Conservation (phyloP, 2,329 filamentous ascomycete genomes). For the Pseudocercospora macadamiae region DNA sequence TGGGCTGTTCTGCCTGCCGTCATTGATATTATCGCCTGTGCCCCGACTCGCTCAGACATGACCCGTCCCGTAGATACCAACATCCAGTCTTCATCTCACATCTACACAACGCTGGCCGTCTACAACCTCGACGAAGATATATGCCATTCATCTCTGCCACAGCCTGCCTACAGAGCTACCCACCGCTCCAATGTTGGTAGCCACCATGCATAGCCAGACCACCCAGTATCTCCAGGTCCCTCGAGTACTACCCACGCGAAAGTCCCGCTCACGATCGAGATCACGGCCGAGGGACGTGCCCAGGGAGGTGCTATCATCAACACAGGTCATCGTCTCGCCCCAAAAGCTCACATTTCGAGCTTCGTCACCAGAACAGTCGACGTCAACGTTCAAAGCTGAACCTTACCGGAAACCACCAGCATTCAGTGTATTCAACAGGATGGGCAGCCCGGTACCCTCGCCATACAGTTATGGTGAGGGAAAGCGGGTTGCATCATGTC, state of each 20-base stretch:
- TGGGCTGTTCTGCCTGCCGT: neutral
- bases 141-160: slow-evolving; percentile 5
- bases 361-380: slow-evolving; percentile 19
- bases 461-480: slow-evolving; percentile 22
- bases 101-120: no score
- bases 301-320: slow-evolving; percentile 28
- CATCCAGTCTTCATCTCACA: neutral
- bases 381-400: slow-evolving; percentile 25
- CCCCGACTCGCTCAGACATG: slow-evolving; percentile 1
- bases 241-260: slow-evolving; percentile 38
- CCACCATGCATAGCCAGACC: slow-evolving; percentile 23
- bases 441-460: slow-evolving; percentile 10
- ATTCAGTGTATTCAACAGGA: slow-evolving; percentile 20
- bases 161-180: neutral
- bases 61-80: slow-evolving; percentile 1
- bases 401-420: slow-evolving; percentile 21
- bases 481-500: slow-evolving; percentile 11
- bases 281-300: slow-evolving; percentile 31
- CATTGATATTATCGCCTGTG: neutral
- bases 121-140: neutral
- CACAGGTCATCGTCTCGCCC: slow-evolving; percentile 30
- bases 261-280: slow-evolving; percentile 37
- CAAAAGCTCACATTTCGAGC: slow-evolving; percentile 30
- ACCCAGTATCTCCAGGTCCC: slow-evolving; percentile 43
- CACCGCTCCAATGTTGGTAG: slow-evolving; percentile 21